A percentile compares a stretch with the other conserved stretches of the same genome.
Evolutionary conservation across 2,329 filamentous ascomycete species (phyloP).

Genomic region (Plenodomus biglobosus): DNA sequence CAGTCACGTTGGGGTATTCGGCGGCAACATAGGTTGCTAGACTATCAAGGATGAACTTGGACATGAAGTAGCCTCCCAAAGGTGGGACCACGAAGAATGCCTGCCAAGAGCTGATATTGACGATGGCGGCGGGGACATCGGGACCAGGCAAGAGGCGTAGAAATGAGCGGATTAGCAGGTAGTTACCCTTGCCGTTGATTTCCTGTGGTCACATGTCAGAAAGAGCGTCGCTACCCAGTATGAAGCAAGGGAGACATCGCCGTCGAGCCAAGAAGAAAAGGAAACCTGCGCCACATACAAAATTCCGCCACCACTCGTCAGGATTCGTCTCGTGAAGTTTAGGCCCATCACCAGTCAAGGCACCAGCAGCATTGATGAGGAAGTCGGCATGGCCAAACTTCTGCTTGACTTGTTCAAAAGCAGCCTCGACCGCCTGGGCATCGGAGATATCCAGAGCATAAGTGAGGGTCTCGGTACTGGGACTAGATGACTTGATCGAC

Average conservation of each 20-base stretch:
- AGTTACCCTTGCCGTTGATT: constrained; percentile 39
- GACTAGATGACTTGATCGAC: constrained; percentile 31
- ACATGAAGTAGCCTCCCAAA: constrained; percentile 12
- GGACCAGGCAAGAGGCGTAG: constrained; percentile 20
- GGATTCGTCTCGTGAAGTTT: constrained; percentile 20
- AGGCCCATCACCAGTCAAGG: constrained; percentile 11
- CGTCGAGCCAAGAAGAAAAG: not conserved
- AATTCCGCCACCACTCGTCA: constrained; percentile 20
- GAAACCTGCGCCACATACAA: constrained; percentile 10
- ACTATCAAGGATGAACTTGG: constrained; percentile 13
- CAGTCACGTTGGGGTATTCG: constrained; percentile 18
- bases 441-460: constrained; percentile 34
- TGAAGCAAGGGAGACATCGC: not conserved
- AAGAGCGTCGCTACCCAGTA: not conserved
- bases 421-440: constrained; percentile 14
- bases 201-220: constrained; percentile 20
- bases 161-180: constrained; percentile 36
- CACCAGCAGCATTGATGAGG: constrained; percentile 21
- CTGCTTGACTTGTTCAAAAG: constrained; percentile 17
- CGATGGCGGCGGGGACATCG: constrained; percentile 24
- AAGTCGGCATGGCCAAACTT: constrained; percentile 22
- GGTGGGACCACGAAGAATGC: constrained; percentile 12
- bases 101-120: constrained; percentile 13
- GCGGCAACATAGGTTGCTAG: constrained; percentile 17
- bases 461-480: constrained; percentile 32